Evolutionary conservation across 176 grass and related monocot genomes (phyloP), one percentile per base, ranked within the genome.

Genomic region (Rhynchospora pubera): DNA sequence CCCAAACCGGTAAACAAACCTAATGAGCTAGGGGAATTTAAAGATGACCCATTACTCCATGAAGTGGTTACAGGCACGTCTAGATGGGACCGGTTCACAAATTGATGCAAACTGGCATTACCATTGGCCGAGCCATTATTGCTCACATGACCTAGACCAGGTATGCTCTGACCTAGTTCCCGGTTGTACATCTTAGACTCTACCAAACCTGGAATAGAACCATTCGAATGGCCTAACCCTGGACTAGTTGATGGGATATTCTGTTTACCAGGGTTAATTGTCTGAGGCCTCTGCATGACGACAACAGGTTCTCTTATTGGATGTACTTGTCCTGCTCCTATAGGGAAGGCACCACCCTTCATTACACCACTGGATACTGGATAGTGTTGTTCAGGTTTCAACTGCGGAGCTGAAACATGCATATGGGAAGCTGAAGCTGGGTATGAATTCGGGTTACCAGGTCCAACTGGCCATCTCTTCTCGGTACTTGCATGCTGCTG

Each of bases 231-330:
- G 84, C 92, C 93, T 64, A 90, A 87, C 85, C 88, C 87, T 76
- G 89, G 83, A 82, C 92, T 90, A 87, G 89, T 91, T 53, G 92
- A 98, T 19, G 90, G 83, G 55, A 92, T 23, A 50, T 90, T 96
- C 76, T 93, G 97, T 69, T 90, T 99, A 51, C 83, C 74, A 90
- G 82, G 59, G 79, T 82, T 77, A 64, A 85, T 50, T 0, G 87
- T 94, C 61, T 87, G 92, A 58, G 87, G 92, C 64, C 92, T 89
- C 88, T 94, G 95, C 95, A 98, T 98, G 72, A 94, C 92, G 82
- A 88, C 73, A 43, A 93, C 87, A 0, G 90, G 87, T 14, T 98
- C 95, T 86, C 92, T 85, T 83, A 94, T 79, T 72, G 21, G 79
- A 65, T 65, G 58, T 18, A 82, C 14, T 48, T 82, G 79, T 14